Conservation (phyloP, 257 asterid species). For the Gentiana straminea region DNA sequence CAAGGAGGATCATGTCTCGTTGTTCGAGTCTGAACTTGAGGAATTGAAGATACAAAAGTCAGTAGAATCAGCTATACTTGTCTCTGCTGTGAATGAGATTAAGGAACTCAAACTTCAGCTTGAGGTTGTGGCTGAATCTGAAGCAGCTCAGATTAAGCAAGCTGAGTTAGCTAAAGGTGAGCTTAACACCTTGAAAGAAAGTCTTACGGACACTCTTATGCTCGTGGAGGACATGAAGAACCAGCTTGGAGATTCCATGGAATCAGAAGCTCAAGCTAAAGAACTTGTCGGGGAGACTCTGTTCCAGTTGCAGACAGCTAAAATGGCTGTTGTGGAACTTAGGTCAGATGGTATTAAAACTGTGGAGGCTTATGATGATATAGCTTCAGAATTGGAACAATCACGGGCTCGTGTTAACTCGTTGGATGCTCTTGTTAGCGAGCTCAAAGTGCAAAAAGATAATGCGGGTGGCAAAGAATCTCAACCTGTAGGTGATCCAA, state of each 20-base stretch:
- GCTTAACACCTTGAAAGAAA: conserved; percentile 37
- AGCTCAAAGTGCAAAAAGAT: conserved; percentile 33
- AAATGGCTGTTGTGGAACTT: conserved; percentile 42
- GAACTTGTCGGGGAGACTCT: conserved; percentile 49
- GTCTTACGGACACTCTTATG: conserved; percentile 30
- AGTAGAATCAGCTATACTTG: conserved; percentile 42
- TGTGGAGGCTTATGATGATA: conserved; percentile 31
- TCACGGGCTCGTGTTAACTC: conserved; percentile 53
- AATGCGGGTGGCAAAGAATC: conserved; percentile 10
- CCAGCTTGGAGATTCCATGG: conserved; percentile 39
- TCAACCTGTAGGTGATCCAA: conserved; percentile 1
- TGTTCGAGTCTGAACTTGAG: conserved; percentile 32
- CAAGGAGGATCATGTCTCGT: conserved; percentile 18
- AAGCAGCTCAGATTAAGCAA: conserved; percentile 31
- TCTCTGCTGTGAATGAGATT: conserved; percentile 54
- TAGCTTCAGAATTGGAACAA: conserved; percentile 49
- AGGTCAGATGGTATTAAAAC: conserved; percentile 47
- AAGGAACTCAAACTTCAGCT: conserved; percentile 55
- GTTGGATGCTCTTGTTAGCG: conserved; percentile 49
- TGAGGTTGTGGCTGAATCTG: conserved; percentile 39
- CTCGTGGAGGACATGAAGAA: conserved; percentile 60
- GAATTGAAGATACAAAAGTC: conserved; percentile 21
- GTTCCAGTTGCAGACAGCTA: conserved; percentile 58
- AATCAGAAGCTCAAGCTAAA: conserved; percentile 57
- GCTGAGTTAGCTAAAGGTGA: conserved; percentile 40